Evolutionary conservation across 2,329 filamentous ascomycete genomes (phyloP), one percentile per base, ranked within the genome.

Genomic region (Phyllosticta citrichinensis): DNA sequence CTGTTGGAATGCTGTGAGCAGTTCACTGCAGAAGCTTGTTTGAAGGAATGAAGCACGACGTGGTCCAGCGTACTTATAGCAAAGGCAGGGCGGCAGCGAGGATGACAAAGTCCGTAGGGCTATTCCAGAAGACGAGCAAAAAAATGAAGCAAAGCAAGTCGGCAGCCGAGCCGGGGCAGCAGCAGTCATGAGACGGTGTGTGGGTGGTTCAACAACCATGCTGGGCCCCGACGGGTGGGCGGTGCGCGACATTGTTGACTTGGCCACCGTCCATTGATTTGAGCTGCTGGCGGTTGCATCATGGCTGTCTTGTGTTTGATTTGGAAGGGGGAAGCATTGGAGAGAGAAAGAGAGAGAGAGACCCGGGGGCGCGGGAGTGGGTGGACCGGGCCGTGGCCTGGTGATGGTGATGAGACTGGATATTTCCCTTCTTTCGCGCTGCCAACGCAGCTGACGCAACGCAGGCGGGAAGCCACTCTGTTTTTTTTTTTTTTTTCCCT

Each of bases 241-340:
- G 51, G 51, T 14, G 19, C 51, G 51, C 51, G 22, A 20, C 51
- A 20, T 20, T 52, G 52, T 61, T 61, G 58, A 61, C 58, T 61
- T 61, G 58, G 58, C 54, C 54, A 40, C 53, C 56, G 56, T 61
- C 58, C 58, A 60, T 55, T 53, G 51, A 61, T 61, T 40, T 61
- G 58, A 61, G 58, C 58, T 53, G 58, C 58, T 14, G 51, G 51
- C 51, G 51, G 54, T 50, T 56, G 58, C 58, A 61, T 27, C 58
- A 51, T 22, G 51, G 53, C 58, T 30, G 52, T 51, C 52, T 40
- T 51, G 52, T 53, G 52, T 54, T 47, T 56, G 58, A 61, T 61
- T 61, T 61, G 58, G 58, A 61, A 61, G 58, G 58, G 57, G 53
- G 52, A 40, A 35, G 27, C 19, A 52, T 27, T 22, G 40, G 20